phyloP scores from a whole-genome alignment of 331 rosid genomes.

The Malus hybrid region DNA sequence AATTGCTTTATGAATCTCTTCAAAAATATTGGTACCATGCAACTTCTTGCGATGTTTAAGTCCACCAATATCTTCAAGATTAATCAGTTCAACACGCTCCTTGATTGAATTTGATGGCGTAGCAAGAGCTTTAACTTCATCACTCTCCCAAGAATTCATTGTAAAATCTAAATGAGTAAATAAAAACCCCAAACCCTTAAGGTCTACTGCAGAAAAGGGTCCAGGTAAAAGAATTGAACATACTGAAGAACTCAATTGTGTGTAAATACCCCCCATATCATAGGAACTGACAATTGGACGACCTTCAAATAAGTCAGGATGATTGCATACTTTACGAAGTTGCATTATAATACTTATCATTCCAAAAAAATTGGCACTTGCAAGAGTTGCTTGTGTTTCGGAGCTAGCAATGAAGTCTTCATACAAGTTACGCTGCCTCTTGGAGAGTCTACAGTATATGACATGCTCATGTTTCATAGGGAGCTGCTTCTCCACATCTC shows the following conservation, averaged over 20 bases:
- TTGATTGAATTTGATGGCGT: conserved; percentile 58
- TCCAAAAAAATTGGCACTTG: conserved; percentile 89
- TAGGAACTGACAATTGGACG: conserved; percentile 97
- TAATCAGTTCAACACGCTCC: conserved; percentile 39
- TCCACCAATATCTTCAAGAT: conserved; percentile 48
- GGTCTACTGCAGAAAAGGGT: conserved; percentile 62
- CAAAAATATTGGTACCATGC: conserved; percentile 78
- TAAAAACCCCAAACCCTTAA: conserved; percentile 67
- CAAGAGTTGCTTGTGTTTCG: conserved; percentile 96
- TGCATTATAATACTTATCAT: conserved; percentile 98
- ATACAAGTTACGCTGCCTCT: conserved; percentile 91
- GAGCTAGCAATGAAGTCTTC: conserved; percentile 97
- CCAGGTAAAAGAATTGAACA: conserved; percentile 59
- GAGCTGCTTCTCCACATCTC: conserved; percentile 97
- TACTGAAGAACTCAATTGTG: conserved; percentile 71
- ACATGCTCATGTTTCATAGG: conserved; percentile 95
- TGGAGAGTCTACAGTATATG: conserved; percentile 83
- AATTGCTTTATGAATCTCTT: conserved; percentile 72
- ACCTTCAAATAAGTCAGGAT: conserved; percentile 98
- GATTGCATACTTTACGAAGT: conserved; percentile 98
- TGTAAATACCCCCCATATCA: conserved; percentile 73
- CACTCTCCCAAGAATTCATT: conserved; percentile 93
- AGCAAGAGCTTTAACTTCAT: conserved; percentile 75
- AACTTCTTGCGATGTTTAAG: conserved; percentile 36
- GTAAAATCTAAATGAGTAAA: conserved; percentile 79